Conservation (phyloP, 176 grass and related monocot species). For the Triticum urartu region DNA sequence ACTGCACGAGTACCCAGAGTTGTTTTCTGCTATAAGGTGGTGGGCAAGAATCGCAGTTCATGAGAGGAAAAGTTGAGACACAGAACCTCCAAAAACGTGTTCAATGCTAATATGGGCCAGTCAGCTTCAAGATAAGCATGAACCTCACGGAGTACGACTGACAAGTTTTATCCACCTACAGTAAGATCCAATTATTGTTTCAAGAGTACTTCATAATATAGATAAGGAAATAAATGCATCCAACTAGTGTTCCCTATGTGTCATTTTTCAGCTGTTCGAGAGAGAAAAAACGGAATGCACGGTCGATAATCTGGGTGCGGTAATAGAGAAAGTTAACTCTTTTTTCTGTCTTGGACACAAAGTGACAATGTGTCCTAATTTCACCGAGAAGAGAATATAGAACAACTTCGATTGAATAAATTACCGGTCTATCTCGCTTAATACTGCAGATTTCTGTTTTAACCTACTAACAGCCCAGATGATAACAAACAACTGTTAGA, state of each 20-base stretch:
- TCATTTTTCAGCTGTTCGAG: no score
- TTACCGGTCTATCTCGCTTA: no score
- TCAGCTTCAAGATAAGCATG: constrained; percentile 22
- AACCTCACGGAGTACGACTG: neutral
- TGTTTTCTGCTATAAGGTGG: neutral
- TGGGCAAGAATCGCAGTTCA: neutral
- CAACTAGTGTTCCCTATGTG: no score
- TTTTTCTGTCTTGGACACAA: neutral
- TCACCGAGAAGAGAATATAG: neutral
- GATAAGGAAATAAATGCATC: no score
- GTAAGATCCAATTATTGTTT: neutral
- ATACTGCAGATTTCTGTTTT: neutral
- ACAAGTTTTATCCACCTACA: neutral
- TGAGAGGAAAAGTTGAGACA: neutral
- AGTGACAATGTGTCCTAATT: neutral
- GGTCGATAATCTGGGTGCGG: neutral
- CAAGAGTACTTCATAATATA: no score
- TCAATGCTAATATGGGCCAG: neutral
- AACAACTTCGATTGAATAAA: neutral
- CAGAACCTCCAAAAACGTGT: neutral
- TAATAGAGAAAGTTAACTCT: neutral
- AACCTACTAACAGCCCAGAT: neutral
- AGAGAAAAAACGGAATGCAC: no score
- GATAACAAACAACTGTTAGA: neutral
- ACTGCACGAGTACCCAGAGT: constrained; percentile 4